Percentiles rank a stretch among this genome's conserved stretches.
These are phyloP conservation scores for Oryza meyeriana DNA, from an alignment of 176 grass and related monocot genomes.

Conservation along the genomic window DNA sequence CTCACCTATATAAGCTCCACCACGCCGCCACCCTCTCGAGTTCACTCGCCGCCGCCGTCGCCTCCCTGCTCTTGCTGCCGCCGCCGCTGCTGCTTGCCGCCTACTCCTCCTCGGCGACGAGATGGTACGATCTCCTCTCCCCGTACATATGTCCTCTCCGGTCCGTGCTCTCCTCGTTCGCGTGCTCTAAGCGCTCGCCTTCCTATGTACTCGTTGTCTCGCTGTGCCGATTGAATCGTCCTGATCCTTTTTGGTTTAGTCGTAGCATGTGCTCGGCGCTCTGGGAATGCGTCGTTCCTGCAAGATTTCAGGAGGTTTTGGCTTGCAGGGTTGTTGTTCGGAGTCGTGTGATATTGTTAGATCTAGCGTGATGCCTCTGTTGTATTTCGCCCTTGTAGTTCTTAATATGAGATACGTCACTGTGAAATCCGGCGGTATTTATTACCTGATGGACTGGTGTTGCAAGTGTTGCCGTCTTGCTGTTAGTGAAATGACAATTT, in stretches of 20 bases:
- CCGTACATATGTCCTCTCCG: not conserved
- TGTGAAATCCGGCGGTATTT: not conserved
- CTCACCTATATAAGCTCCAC: not conserved
- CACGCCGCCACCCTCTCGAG: not conserved
- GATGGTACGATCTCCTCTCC: constrained; percentile 11
- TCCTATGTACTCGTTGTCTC: not conserved
- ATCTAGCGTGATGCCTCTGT: not conserved
- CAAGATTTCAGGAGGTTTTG: not conserved
- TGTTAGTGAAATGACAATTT: not conserved
- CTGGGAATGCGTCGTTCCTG: not conserved
- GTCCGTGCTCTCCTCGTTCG: not conserved
- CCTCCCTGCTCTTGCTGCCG: not conserved
- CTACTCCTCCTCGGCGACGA: not conserved
- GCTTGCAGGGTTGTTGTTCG: not conserved
- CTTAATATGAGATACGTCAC: not conserved
- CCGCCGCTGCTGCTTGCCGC: not conserved
- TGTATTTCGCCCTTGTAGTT: not conserved
- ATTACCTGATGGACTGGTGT: not conserved
- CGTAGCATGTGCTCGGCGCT: not conserved
- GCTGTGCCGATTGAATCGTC: not conserved
- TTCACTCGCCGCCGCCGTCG: not conserved
- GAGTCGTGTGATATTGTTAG: not conserved
- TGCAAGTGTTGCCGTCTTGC: not conserved
- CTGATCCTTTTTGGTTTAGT: not conserved
- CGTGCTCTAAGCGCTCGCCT: not conserved